Base-by-base conservation (phyloP, 177 flowering plant species). In the Vitis hybrid region DNA sequence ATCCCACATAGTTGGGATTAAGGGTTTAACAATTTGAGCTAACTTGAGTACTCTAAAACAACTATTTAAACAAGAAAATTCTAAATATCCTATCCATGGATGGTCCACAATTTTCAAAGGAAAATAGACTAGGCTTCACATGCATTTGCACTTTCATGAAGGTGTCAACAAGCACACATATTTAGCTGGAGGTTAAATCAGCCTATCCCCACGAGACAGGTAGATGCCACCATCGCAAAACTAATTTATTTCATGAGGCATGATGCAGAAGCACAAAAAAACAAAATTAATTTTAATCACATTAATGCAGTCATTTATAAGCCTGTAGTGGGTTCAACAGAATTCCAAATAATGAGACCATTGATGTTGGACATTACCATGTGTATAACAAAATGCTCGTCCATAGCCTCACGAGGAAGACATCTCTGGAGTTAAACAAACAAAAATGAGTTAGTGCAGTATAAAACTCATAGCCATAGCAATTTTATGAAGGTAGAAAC, bases 381-480 rank as follows among this genome's bases (percentile, higher is more conserved):
- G 82, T 95, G 91, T 73, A 93, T 90, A 24, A 89, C 85, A 79
- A 95, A 88, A 81, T 85, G 97, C 82, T 95, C 98, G 57, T 93
- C 98, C 92, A 95, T 72, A 59, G 82, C 75, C 31, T 85, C 92
- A 17, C 84, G 81, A 22, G 91, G 83, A 77, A 95, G 97, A 81
- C 99, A 95, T 76, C 99, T 89, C 99, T 95, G 90, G 18, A 77
- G 62, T 59, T 59, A 70, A 56, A 67, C 14, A 77, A 71, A 71
- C 47, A 68, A 20, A 31, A 44, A 28, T 11, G 60, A 24, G 38
- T 77, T 14, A 77, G 74, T 53, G 3, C 4, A 8, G 64, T n/a
- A 66, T 9, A 11, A 38, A 7, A 51, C 17, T 11, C 15, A 55
- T n/a, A n/a, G 7, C 44, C 53, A 24, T 33, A 22, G 44, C 38